Evolutionary conservation across 2,329 filamentous ascomycete species (phyloP).

Genomic region (Talaromyces islandicus): DNA sequence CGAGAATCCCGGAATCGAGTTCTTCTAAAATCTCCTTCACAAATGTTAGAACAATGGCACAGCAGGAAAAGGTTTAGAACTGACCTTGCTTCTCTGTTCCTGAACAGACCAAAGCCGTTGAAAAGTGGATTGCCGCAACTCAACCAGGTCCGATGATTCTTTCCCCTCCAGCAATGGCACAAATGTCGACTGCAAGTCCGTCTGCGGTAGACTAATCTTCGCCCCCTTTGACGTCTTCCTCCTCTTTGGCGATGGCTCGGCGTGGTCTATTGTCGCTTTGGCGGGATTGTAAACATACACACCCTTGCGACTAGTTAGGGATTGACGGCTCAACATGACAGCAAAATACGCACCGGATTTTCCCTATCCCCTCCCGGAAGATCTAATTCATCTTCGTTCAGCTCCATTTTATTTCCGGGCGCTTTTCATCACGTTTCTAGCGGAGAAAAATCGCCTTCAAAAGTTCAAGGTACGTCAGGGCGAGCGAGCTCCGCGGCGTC

Average conservation of each 20-base stretch:
- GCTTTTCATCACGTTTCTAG: background rate
- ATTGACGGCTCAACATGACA: background rate
- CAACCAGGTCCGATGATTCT: constrained; percentile 26
- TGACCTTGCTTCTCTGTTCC: constrained; percentile 34
- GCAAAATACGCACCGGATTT: background rate
- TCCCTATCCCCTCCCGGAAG: background rate
- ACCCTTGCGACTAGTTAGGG: constrained; percentile 37
- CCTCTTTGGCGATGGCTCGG: constrained; percentile 50
- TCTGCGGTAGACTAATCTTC: constrained; percentile 1
- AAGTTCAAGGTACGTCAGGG: background rate
- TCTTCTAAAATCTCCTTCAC: constrained; percentile 29
- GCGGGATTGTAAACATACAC: constrained; percentile 58
- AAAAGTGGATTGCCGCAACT: constrained; percentile 32
- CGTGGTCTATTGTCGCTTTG: constrained; percentile 23
- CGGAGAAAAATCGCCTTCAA: background rate
- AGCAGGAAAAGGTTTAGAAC: constrained; percentile 1
- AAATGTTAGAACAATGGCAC: background rate
- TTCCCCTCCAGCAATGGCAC: constrained; percentile 34
- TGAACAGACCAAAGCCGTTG: constrained; percentile 34
- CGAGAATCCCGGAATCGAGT: constrained; percentile 34
- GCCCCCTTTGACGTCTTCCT: constrained; percentile 46
- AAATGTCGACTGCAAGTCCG: constrained; percentile 22
- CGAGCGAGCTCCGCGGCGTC: constrained; percentile 8
- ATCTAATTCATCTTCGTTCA: background rate
- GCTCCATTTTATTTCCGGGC: background rate